Percentiles rank a stretch among this genome's conserved stretches.
Evolutionary conservation across 2,329 filamentous ascomycete species (phyloP).

Genomic region (Reticulascus tulasneorum): DNA sequence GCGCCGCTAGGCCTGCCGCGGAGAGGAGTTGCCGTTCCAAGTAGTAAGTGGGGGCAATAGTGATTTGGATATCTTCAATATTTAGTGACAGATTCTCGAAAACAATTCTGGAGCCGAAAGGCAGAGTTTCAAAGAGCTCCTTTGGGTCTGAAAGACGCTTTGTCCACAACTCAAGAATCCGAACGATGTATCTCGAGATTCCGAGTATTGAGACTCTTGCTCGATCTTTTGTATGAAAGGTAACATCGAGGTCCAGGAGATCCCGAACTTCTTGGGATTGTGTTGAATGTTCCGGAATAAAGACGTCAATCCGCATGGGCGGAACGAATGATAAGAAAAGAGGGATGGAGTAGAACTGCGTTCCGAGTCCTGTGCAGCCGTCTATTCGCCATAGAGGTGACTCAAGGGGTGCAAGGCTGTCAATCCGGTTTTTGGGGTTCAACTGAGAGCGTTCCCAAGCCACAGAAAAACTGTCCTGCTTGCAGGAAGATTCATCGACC

Average conservation of each 20-base stretch:
- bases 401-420: slow-evolving; percentile 44
- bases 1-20: slow-evolving; percentile 31
- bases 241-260: slow-evolving; percentile 44
- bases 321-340: slow-evolving; percentile 41
- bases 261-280: slow-evolving; percentile 36
- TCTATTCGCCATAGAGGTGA: slow-evolving; percentile 55
- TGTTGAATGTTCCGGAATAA: slow-evolving; percentile 47
- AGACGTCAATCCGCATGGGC: slow-evolving; percentile 55
- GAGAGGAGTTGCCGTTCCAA: slow-evolving; percentile 51
- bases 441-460: slow-evolving; percentile 46
- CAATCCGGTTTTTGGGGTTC: slow-evolving; percentile 59
- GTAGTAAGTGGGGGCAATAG: slow-evolving; percentile 45
- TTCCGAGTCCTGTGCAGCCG: slow-evolving; percentile 53
- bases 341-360: slow-evolving; percentile 54
- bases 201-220: slow-evolving; percentile 43
- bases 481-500: too few species aligned
- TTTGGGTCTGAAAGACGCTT: slow-evolving; percentile 22
- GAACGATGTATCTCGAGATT: slow-evolving; percentile 50
- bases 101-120: slow-evolving; percentile 56
- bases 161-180: slow-evolving; percentile 51
- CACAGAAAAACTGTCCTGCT: too few species aligned
- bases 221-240: slow-evolving; percentile 53
- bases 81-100: slow-evolving; percentile 47
- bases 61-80: slow-evolving; percentile 40
- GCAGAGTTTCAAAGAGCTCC: slow-evolving; percentile 39